Percentiles rank a stretch among this genome's conserved stretches.
Conservation (phyloP, 164 flowering plant genomes). For the Akebia trifoliata region DNA sequence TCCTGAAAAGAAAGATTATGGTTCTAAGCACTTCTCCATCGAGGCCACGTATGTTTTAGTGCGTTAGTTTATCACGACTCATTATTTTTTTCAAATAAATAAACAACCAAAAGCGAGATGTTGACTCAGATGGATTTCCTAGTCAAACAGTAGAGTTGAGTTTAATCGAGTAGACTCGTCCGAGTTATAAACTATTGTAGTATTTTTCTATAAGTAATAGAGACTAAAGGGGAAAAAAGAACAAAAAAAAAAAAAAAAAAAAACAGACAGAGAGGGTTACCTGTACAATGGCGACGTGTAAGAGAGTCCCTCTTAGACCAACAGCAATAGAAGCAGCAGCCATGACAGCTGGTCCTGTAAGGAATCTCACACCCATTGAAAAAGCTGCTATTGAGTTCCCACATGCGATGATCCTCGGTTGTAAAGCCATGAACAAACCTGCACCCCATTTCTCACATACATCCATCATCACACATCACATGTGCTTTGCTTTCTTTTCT, state of each 20-base stretch:
- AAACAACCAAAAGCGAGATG: too few relatives aligned
- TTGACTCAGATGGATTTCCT: too few relatives aligned
- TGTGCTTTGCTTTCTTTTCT: neutral
- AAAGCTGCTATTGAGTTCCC: conserved; percentile 82
- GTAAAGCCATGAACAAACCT: conserved; percentile 99
- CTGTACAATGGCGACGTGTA: conserved; percentile 89
- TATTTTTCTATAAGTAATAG: too few relatives aligned
- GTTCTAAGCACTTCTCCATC: too few relatives aligned
- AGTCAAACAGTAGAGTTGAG: too few relatives aligned
- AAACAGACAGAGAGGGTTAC: conserved; percentile 24
- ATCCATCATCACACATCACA: conserved; percentile 8
- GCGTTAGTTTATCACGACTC: neutral
- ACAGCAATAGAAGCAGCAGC: conserved; percentile 88
- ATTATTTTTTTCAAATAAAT: neutral
- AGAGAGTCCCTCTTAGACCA: conserved; percentile 73
- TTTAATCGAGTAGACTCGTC: too few relatives aligned
- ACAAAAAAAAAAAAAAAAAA: conserved; percentile 13
- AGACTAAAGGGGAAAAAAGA: conserved; percentile 21
- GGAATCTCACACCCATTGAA: conserved; percentile 93
- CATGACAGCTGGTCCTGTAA: conserved; percentile 95
- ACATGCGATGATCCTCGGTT: conserved; percentile 97
- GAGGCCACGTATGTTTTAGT: too few relatives aligned
- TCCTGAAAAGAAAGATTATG: too few relatives aligned
- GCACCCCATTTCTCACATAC: conserved; percentile 14
- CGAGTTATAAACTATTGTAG: too few relatives aligned